These are phyloP conservation scores for Gossypium mustelinum DNA, from an alignment of 345 rosid genomes.

Conservation along the genomic window DNA sequence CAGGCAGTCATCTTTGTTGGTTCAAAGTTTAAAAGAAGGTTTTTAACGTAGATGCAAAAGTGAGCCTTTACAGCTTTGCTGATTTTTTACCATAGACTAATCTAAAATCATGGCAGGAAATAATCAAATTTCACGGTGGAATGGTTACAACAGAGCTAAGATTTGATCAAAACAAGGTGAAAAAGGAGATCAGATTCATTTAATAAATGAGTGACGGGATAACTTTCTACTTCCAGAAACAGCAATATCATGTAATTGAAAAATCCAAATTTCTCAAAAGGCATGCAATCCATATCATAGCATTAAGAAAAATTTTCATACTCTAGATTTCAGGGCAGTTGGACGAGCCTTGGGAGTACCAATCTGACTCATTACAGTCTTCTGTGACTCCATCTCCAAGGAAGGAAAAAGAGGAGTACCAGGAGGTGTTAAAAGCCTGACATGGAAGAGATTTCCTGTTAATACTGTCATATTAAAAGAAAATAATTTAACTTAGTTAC, in stretches of 20 bases:
- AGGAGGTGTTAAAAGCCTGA: slow-evolving; percentile 94
- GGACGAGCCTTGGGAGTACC: slow-evolving; percentile 61
- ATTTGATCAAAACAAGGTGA: neutral
- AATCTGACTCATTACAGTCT: slow-evolving; percentile 63
- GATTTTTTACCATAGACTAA: slow-evolving; percentile 2
- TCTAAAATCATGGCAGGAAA: neutral
- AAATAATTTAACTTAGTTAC: neutral
- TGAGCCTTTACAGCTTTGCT: neutral
- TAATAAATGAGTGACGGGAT: neutral
- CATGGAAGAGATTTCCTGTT: slow-evolving; percentile 20
- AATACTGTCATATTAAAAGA: slow-evolving; percentile 9
- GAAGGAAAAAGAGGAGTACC: slow-evolving; percentile 98
- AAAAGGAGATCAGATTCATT: slow-evolving; percentile 1
- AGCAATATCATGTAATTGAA: slow-evolving; percentile 3
- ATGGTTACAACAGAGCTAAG: slow-evolving; percentile 9
- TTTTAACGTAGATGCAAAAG: neutral
- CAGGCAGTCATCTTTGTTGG: neutral
- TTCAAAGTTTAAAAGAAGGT: neutral
- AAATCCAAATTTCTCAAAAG: slow-evolving; percentile 6
- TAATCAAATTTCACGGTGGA: slow-evolving; percentile 4
- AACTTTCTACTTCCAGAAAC: neutral
- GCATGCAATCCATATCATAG: slow-evolving; percentile 6
- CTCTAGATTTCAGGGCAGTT: slow-evolving; percentile 70
- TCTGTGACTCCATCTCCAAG: slow-evolving; percentile 86
- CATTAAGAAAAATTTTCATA: slow-evolving; percentile 33